Evolutionary conservation across 768 basidiomycete genomes (phyloP).

Genomic region (Mycena kentingensis): DNA sequence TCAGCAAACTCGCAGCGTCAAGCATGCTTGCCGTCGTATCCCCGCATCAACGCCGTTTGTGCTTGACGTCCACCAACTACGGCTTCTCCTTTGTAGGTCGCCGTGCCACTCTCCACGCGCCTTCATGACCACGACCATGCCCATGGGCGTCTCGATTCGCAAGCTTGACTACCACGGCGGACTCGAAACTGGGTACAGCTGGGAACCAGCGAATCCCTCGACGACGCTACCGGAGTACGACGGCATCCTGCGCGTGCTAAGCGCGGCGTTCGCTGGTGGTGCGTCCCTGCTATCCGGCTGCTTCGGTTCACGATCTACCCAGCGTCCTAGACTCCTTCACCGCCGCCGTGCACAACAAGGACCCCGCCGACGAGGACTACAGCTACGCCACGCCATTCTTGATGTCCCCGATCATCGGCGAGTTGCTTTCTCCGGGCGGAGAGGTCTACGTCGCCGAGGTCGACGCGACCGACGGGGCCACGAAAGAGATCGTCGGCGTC

Average conservation of each 20-base stretch:
- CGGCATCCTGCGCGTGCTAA: background rate
- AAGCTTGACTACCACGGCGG: too few relatives aligned
- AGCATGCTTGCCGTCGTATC: too few relatives aligned
- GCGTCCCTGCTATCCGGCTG: background rate
- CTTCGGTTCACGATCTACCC: background rate
- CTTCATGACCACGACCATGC: too few relatives aligned
- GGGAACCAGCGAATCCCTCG: background rate
- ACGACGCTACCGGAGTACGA: background rate
- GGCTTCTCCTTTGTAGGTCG: too few relatives aligned
- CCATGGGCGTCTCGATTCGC: too few relatives aligned
- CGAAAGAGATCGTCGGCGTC: conserved; percentile 8
- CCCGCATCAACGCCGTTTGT: too few relatives aligned
- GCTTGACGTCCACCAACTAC: too few relatives aligned
- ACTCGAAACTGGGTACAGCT: too few relatives aligned
- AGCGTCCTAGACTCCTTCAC: background rate
- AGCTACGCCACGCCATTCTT: background rate
- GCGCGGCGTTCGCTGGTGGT: background rate
- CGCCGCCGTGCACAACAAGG: background rate
- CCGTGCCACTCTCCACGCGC: too few relatives aligned
- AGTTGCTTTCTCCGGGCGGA: conserved; percentile 2
- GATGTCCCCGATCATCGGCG: background rate
- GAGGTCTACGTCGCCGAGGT: conserved; percentile 13
- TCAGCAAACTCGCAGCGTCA: too few relatives aligned
- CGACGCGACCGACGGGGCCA: conserved; percentile 1
- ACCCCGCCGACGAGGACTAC: background rate